Evolutionary conservation across 345 rosid species (phyloP), one percentile per base, ranked within the genome.

Genomic region (Camelina laxa): DNA sequence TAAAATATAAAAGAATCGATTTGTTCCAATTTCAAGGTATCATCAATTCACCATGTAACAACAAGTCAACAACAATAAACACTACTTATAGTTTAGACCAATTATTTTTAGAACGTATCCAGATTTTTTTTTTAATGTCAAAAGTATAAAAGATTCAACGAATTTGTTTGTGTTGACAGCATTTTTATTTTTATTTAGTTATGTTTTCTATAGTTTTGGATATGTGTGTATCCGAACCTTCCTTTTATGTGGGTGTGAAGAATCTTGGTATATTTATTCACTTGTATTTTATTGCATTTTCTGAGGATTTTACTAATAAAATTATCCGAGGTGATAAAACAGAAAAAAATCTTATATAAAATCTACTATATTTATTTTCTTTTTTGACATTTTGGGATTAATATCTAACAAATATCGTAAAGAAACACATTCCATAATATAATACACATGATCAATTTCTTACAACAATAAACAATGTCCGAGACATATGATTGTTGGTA

Each of bases 71-170:
- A 36, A 36, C 39, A 36, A 6, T 33, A 27, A 27, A 36, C 39
- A 38, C 58, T 58, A 41, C 67, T 60, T 68, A 68, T 53, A 50
- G 62, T 50, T 68, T 15, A 3, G 11, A 50, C 35, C 35, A 11
- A 33, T 75, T 68, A 67, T 60, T 67, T 75, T 75, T 75, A 50
- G 74, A 51, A 31, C 74, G 62, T 50, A 41, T 44, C 54, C 73
- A 50, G 79, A 19, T 58, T 58, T 22, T 6, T 22, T 15, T 6
- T 31, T 6, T 7, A 13, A 41, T 50, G 48, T 67, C 27, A 21
- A 67, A 49, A 27, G 38, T 65, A 44, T 20, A 2, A n/a, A 16
- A 36, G 35, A 27, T 74, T 49, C 73, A 49, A 60, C 61, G 47
- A 59, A 13, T 21, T 74, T 56, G 4, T 56, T 49, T 65, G 7